Evolutionary conservation across 2,329 filamentous ascomycete genomes (phyloP).

Genomic region (Ramularia endophylla): DNA sequence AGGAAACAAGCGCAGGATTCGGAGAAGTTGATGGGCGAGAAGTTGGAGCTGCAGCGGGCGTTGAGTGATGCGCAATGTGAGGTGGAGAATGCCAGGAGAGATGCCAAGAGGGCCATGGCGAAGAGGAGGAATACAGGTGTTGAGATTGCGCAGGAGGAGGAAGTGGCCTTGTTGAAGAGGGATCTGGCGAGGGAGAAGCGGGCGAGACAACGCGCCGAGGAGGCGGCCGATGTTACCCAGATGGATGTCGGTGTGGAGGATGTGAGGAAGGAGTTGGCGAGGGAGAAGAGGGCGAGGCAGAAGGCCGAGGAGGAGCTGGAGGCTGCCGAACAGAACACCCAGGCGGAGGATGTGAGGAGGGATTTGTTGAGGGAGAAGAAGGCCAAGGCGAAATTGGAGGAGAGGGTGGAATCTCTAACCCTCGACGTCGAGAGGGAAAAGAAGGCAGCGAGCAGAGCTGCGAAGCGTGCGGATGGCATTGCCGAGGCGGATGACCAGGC

Average conservation of each 20-base stretch:
- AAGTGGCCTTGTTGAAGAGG: constrained; percentile 42
- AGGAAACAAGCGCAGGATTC: constrained; percentile 54
- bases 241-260: constrained; percentile 28
- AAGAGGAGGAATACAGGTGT: constrained; percentile 47
- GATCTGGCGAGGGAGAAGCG: constrained; percentile 43
- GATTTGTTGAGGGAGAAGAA: constrained; percentile 31
- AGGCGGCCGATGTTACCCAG: constrained; percentile 29
- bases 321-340: constrained; percentile 33
- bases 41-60: constrained; percentile 72
- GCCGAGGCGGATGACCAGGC: constrained; percentile 37
- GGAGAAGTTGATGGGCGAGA: constrained; percentile 68
- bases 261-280: constrained; percentile 28
- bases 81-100: constrained; percentile 74
- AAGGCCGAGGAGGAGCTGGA: constrained; percentile 31
- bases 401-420: constrained; percentile 29
- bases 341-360: constrained; percentile 29
- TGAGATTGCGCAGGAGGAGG: constrained; percentile 38
- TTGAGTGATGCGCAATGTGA: constrained; percentile 72
- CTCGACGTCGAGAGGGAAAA: constrained; percentile 31
- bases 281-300: constrained; percentile 28
- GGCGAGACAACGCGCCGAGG: constrained; percentile 37
- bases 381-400: constrained; percentile 29
- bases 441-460: constrained; percentile 32
- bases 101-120: constrained; percentile 52
- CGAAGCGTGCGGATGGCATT: constrained; percentile 38